Evolutionary conservation across 2,329 filamentous ascomycete genomes (phyloP), one percentile per base, ranked within the genome.

Genomic region (Phyllosticta capitalensis): DNA sequence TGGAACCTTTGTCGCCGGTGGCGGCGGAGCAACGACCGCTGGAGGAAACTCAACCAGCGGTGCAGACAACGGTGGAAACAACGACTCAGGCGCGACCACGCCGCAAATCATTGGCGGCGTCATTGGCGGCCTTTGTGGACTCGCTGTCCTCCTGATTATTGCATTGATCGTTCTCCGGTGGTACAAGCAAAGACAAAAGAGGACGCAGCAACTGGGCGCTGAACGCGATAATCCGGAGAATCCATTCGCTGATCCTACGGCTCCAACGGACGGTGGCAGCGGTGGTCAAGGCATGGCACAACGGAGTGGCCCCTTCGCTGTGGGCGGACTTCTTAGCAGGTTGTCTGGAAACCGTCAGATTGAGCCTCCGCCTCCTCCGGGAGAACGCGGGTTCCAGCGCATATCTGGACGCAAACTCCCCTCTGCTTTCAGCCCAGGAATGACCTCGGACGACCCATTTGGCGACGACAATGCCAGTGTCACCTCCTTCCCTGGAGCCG

Each of bases 71-170:
- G 56, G 57, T 14, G 58, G 54, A 5, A 62, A 52, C 28, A 49
- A 56, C 28, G 61, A 58, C 30, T 52, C 56, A 30, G 62, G 64
- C 28, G 63, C 65, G 17, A 63, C 75, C 52, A 82, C 80, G 22
- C 78, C 78, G 17, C 77, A 78, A 61, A 79, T 86, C 3, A 81
- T 84, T 20, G 83, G 83, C 7, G 83, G 82, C 53, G 81, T 86
- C n/a, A 76, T 86, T 24, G 83, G 83, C 17, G 83, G 83, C 52
- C 76, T 84, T 55, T 82, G 82, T 33, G 83, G 82, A 26, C 66
- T 81, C 33, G 79, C 81, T 12, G 67, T 83, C 7, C 66, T 83
- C 7, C 66, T 81, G 9, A 66, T 79, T 10, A 71, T 81, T 30
- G 68, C 83, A 10, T 67, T 85, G 56, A 69, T 84, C 30, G 69